These are phyloP conservation scores for Stropharia rugosoannulata DNA, from an alignment of 768 basidiomycete species.

Conservation along the genomic window DNA sequence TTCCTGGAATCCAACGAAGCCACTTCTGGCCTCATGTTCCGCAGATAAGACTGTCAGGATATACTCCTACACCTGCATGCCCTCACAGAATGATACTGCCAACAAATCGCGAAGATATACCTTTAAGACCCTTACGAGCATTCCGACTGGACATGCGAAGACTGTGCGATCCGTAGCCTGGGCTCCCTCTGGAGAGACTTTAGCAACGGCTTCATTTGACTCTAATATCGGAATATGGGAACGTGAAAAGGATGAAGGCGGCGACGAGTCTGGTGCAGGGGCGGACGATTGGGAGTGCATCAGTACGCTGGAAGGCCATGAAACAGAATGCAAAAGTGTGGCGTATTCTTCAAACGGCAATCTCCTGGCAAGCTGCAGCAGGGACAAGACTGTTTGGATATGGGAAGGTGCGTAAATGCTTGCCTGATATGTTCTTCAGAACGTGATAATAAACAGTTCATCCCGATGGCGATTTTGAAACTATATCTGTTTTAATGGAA, in stretches of 20 bases:
- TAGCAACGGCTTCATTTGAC: conserved; percentile 95
- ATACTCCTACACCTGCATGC: conserved; percentile 56
- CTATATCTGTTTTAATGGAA: conserved; percentile 94
- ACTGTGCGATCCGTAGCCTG: conserved; percentile 87
- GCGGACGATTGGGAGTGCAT: conserved; percentile 84
- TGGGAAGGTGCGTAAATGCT: conserved; percentile 79
- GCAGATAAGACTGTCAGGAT: conserved; percentile 90
- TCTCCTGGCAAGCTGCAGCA: conserved; percentile 88
- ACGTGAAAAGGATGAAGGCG: conserved; percentile 44
- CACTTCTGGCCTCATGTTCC: conserved; percentile 89
- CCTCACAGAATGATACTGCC: conserved; percentile 10
- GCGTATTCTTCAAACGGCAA: conserved; percentile 78
- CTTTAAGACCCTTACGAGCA: conserved; percentile 61
- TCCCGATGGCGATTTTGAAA: conserved; percentile 92
- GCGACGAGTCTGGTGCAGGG: conserved; percentile 29
- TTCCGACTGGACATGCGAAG: conserved; percentile 83
- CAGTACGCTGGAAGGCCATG: conserved; percentile 88
- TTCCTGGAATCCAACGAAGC: conserved; percentile 84
- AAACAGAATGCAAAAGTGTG: conserved; percentile 94
- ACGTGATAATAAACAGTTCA: conserved; percentile 51
- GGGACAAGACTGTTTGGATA: conserved; percentile 98
- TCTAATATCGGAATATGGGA: conserved; percentile 92
- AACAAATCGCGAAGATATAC: conserved; percentile 11
- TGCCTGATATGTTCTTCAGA: neutral
- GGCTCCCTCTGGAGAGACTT: conserved; percentile 81